A percentile compares a stretch with the other conserved stretches of the same genome.
Conservation (phyloP, 2,329 filamentous ascomycete species). For the Ophiostoma fasciatum region DNA sequence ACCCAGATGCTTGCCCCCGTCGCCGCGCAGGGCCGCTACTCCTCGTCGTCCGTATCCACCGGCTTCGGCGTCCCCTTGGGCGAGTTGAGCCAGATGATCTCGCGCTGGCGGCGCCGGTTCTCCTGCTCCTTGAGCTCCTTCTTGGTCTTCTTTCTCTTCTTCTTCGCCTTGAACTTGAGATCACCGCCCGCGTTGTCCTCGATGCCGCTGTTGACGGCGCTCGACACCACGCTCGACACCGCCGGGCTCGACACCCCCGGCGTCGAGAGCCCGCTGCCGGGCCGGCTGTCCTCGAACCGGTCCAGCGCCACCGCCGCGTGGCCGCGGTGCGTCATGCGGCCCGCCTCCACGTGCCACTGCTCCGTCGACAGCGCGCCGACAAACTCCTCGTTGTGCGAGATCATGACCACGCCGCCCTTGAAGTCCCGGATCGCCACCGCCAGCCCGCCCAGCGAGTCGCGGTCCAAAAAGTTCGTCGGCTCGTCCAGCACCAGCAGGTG, state of each 20-base stretch:
- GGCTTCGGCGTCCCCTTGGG: constrained; percentile 74
- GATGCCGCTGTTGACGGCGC: constrained; percentile 63
- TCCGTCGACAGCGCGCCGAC: constrained; percentile 90
- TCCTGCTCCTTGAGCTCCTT: constrained; percentile 92
- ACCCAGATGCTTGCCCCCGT: too few species aligned
- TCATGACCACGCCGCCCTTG: constrained; percentile 97
- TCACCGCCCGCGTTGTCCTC: constrained; percentile 50
- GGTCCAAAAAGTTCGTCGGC: constrained; percentile 97
- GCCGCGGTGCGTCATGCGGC: constrained; percentile 73
- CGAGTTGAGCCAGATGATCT: constrained; percentile 73
- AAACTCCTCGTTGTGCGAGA: constrained; percentile 98
- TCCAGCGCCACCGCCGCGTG: constrained; percentile 58
- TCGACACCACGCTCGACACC: constrained; percentile 37
- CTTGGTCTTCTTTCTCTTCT: constrained; percentile 99
- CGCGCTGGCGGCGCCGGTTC: constrained; percentile 69
- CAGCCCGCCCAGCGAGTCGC: constrained; percentile 88
- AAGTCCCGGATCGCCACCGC: constrained; percentile 97
- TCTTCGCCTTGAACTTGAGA: constrained; percentile 77
- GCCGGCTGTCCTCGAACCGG: constrained; percentile 73
- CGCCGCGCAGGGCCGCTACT: constrained; percentile 1
- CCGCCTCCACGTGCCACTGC: constrained; percentile 88
- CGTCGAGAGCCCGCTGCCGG: constrained; percentile 28
- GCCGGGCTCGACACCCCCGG: constrained; percentile 36
- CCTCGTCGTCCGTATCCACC: constrained; percentile 62
- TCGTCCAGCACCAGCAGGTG: constrained; percentile 95